Conservation (phyloP, 305 asterid genomes). For the Rubia balearica region DNA sequence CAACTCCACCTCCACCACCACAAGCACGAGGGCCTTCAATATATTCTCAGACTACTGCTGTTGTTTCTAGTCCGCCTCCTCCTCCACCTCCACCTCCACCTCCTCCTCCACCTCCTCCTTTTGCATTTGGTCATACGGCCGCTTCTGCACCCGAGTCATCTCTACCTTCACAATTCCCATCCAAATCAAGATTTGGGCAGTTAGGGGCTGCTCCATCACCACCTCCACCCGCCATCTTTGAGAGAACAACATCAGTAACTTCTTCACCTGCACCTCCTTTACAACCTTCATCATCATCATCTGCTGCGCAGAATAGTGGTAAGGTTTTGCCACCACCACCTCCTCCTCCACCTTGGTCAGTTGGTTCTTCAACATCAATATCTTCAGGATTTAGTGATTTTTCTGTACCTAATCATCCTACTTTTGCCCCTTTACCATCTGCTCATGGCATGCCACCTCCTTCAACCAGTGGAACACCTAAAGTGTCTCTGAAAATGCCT, state of each 20-base stretch:
- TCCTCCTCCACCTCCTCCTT: not conserved
- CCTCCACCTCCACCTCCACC: slow-evolving; percentile 13
- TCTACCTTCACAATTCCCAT: slow-evolving; percentile 4
- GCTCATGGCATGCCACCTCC: slow-evolving; percentile 5
- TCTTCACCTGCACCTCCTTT: slow-evolving; percentile 16
- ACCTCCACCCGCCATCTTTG: slow-evolving; percentile 10
- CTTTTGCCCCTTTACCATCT: slow-evolving; percentile 13
- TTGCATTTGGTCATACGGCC: not conserved
- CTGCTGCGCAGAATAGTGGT: slow-evolving; percentile 8
- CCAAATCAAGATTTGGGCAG: not conserved
- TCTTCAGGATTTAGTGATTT: slow-evolving; percentile 1
- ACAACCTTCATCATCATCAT: slow-evolving; percentile 16
- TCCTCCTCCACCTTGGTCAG: slow-evolving; percentile 21
- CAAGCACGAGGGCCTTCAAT: slow-evolving; percentile 5
- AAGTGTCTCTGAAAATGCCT: slow-evolving; percentile 6
- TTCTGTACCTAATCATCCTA: slow-evolving; percentile 1
- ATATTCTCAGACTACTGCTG: not conserved
- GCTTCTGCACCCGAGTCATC: slow-evolving; percentile 8
- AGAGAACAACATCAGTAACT: slow-evolving; percentile 6
- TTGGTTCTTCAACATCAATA: not conserved
- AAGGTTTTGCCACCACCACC: slow-evolving; percentile 22
- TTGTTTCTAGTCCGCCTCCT: not conserved
- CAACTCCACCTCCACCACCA: slow-evolving; percentile 20
- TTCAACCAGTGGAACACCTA: slow-evolving; percentile 8
- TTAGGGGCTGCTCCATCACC: slow-evolving; percentile 14